phyloP scores from a whole-genome alignment of 2,329 filamentous ascomycete species.

The Simplicillium sp. region DNA sequence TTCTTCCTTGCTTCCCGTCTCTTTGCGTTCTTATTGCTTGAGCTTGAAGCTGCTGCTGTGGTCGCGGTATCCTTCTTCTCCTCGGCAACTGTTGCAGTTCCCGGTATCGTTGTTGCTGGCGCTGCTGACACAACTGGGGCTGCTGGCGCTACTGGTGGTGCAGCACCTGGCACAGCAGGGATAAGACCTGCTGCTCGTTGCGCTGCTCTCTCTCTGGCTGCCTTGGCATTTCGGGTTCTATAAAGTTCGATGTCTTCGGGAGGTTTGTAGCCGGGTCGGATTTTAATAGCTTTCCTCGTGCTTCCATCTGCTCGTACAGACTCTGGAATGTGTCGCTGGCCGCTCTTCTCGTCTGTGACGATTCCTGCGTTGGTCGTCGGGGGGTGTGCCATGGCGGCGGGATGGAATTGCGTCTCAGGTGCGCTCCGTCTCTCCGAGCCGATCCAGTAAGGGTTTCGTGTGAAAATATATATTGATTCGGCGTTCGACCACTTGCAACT shows the following conservation, averaged over 20 bases:
- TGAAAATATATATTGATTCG: too few species aligned
- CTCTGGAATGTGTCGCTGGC: constrained; percentile 81
- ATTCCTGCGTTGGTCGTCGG: constrained; percentile 57
- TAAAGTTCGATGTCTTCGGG: constrained; percentile 95
- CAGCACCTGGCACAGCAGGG: constrained; percentile 2
- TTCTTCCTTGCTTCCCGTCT: constrained; percentile 46
- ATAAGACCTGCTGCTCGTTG: constrained; percentile 26
- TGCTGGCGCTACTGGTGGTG: too few species aligned
- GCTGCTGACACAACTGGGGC: background rate
- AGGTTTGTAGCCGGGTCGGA: constrained; percentile 85
- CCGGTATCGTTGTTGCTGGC: background rate
- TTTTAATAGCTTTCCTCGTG: constrained; percentile 87
- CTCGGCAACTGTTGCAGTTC: background rate
- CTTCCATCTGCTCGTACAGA: constrained; percentile 82
- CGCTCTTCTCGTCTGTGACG: constrained; percentile 64
- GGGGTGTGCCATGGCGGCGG: constrained; percentile 32
- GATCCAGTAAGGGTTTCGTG: too few species aligned
- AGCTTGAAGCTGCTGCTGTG: constrained; percentile 26
- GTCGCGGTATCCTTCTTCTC: constrained; percentile 57
- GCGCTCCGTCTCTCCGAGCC: too few species aligned
- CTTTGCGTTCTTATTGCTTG: constrained; percentile 82
- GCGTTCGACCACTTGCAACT: too few species aligned
- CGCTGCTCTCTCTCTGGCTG: constrained; percentile 59
- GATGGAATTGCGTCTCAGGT: background rate
- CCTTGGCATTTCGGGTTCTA: constrained; percentile 82